These are phyloP conservation scores for Phytophthora podocarpi DNA, from an alignment of 352 stramenopile species.

Conservation along the genomic window DNA sequence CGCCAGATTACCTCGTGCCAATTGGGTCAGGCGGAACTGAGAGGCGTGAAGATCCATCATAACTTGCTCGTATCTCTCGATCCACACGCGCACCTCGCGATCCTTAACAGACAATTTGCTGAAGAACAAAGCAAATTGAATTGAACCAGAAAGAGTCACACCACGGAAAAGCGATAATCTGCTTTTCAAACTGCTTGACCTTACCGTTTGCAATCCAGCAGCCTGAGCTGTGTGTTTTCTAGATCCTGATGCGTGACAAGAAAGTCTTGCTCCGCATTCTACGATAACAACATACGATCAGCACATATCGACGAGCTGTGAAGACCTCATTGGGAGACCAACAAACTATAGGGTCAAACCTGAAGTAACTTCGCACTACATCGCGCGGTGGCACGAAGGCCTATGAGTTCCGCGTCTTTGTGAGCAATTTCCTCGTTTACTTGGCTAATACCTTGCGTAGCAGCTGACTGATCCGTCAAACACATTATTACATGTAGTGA, in stretches of 20 bases:
- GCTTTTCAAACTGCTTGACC: background rate
- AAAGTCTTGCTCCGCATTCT: constrained; percentile 82
- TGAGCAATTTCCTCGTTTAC: constrained; percentile 68
- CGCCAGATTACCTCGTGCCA: constrained; percentile 52
- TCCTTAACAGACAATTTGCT: constrained; percentile 60
- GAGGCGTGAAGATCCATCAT: constrained; percentile 85
- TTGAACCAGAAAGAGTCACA: no score
- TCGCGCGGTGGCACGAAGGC: constrained; percentile 62
- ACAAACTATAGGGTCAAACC: constrained; percentile 26
- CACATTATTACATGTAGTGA: background rate
- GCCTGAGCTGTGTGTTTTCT: constrained; percentile 66
- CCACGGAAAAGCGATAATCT: no score
- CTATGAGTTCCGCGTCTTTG: constrained; percentile 72
- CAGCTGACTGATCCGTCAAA: constrained; percentile 36
- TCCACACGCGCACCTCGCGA: constrained; percentile 68
- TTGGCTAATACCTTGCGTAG: constrained; percentile 45
- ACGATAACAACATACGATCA: no score
- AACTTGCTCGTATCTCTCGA: constrained; percentile 82
- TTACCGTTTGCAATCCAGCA: constrained; percentile 73
- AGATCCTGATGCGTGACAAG: constrained; percentile 66
- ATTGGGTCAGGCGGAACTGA: constrained; percentile 71
- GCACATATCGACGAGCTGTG: no score
- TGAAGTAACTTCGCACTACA: constrained; percentile 78
- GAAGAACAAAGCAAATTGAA: background rate
- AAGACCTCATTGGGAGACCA: no score